Evolutionary conservation across 2,329 filamentous ascomycete species (phyloP).

Genomic region (Talaromyces sp.): DNA sequence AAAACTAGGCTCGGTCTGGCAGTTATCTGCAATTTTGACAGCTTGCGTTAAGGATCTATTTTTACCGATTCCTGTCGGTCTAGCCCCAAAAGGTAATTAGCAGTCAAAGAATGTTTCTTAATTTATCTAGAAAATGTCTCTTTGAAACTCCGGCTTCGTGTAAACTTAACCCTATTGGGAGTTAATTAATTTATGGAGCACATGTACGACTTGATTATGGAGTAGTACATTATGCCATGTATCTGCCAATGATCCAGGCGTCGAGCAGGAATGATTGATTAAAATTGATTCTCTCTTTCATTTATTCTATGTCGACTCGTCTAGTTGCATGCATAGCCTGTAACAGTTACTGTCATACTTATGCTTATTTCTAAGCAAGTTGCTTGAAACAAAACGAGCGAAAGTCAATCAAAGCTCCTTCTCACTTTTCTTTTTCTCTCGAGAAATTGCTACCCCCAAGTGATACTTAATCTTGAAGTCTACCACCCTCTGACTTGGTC

Average conservation of each 20-base stretch:
- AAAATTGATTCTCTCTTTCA: not conserved
- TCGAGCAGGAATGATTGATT: not conserved
- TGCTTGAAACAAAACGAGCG: not conserved
- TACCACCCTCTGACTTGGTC: not conserved
- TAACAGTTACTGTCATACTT: conserved; percentile 1
- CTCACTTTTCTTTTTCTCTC: not conserved
- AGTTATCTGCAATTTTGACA: not conserved
- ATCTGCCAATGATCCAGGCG: conserved; percentile 1
- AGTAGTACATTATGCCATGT: not conserved
- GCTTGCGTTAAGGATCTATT: conserved; percentile 5
- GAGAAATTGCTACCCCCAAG: not conserved
- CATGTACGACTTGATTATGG: not conserved
- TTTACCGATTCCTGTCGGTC: not conserved
- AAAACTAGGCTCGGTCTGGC: not conserved
- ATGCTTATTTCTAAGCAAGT: conserved; percentile 5
- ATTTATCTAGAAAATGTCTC: conserved; percentile 5
- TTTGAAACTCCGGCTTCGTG: conserved; percentile 4
- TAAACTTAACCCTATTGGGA: not conserved
- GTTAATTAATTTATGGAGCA: conserved; percentile 4
- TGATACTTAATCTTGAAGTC: not conserved
- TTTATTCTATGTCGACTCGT: not conserved
- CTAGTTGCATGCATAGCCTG: not conserved
- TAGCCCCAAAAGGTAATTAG: not conserved
- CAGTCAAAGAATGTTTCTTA: conserved; percentile 7
- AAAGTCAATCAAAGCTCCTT: not conserved